phyloP scores from a whole-genome alignment of 768 basidiomycete genomes.

The Lactarius hengduanensis region DNA sequence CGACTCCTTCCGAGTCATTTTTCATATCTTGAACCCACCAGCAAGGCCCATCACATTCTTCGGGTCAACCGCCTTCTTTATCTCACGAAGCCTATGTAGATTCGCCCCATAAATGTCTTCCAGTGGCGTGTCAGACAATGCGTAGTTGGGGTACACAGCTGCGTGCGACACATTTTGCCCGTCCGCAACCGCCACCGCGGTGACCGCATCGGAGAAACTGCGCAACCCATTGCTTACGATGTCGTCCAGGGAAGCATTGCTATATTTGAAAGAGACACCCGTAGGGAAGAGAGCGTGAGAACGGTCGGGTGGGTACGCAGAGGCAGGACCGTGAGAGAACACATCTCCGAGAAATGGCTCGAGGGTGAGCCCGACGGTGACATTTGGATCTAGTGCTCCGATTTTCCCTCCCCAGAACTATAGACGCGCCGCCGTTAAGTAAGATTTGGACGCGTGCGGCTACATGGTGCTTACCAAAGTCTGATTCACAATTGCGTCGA shows the following conservation, averaged over 20 bases:
- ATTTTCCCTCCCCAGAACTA: slow-evolving; percentile 5
- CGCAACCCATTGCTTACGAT: neutral
- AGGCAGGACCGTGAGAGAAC: neutral
- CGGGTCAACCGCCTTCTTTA: neutral
- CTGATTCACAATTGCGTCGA: neutral
- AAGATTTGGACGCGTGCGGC: no score
- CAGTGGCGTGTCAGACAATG: neutral
- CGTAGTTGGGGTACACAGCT: neutral
- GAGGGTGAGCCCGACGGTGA: neutral
- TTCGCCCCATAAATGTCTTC: neutral
- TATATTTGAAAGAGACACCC: neutral
- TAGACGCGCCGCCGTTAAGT: no score
- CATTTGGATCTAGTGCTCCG: neutral
- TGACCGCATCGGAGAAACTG: neutral
- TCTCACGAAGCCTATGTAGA: neutral
- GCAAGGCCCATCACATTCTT: neutral
- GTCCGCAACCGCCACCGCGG: neutral
- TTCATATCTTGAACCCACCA: neutral
- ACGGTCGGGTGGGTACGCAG: neutral
- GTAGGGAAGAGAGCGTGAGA: neutral
- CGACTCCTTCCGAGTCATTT: neutral
- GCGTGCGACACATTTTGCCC: neutral
- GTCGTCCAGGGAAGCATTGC: neutral
- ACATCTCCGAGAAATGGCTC: neutral
- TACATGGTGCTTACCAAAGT: neutral